A percentile compares a stretch with the other conserved stretches of the same genome.
phyloP scores from a whole-genome alignment of 2,329 filamentous ascomycete genomes.

The Mariannaea elegans region DNA sequence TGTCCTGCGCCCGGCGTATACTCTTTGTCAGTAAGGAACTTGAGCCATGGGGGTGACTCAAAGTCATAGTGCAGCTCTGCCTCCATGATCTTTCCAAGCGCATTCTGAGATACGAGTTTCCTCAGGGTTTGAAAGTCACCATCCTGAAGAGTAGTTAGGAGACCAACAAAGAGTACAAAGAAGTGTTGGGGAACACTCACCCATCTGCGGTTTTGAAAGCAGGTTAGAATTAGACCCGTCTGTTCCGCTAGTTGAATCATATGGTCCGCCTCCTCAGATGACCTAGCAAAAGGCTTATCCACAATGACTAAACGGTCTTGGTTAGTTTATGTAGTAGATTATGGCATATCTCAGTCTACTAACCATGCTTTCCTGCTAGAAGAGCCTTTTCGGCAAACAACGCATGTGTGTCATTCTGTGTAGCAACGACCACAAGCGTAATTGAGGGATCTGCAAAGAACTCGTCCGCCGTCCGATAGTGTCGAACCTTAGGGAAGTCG shows the following conservation, averaged over 20 bases:
- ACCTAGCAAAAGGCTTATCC: slow-evolving; percentile 34
- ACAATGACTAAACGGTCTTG: slow-evolving; percentile 26
- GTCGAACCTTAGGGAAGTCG: slow-evolving; percentile 59
- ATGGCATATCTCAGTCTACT: background rate
- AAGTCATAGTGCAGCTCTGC: slow-evolving; percentile 74
- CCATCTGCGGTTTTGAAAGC: slow-evolving; percentile 37
- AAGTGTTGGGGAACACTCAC: slow-evolving; percentile 5
- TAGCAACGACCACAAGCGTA: slow-evolving; percentile 66
- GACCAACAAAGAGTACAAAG: accelerated
- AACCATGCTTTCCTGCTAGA: slow-evolving; percentile 32
- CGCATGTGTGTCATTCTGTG: slow-evolving; percentile 31
- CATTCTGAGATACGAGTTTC: slow-evolving; percentile 20
- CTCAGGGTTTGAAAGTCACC: slow-evolving; percentile 33
- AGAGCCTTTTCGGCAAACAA: slow-evolving; percentile 30
- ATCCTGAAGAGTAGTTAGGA: slow-evolving; percentile 15
- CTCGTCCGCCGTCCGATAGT: slow-evolving; percentile 66
- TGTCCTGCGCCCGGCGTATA: slow-evolving; percentile 51
- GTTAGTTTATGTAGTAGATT: background rate
- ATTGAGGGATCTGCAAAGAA: slow-evolving; percentile 66
- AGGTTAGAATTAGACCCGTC: slow-evolving; percentile 32
- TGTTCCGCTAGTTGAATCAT: slow-evolving; percentile 29
- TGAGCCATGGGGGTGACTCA: slow-evolving; percentile 51
- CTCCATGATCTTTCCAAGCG: slow-evolving; percentile 65
- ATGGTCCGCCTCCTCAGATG: slow-evolving; percentile 28
- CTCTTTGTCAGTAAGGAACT: slow-evolving; percentile 41